phyloP scores from a whole-genome alignment of 2,329 filamentous ascomycete genomes.

The Gaeumannomyces sp. region DNA sequence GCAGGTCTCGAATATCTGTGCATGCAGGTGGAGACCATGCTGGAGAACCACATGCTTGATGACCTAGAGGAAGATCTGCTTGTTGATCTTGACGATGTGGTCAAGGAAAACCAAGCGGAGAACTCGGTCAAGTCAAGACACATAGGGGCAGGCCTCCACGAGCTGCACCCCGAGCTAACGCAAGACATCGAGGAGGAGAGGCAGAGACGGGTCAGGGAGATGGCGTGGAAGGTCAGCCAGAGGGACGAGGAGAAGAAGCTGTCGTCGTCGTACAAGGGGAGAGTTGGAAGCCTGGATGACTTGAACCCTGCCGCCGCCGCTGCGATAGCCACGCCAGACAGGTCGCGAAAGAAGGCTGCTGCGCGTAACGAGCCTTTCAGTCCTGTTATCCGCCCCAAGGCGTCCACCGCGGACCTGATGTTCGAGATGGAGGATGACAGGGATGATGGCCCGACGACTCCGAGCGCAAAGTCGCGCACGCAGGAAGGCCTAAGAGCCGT shows the following conservation, averaged over 20 bases:
- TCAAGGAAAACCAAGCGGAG: conserved; percentile 75
- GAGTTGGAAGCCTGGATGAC: conserved; percentile 62
- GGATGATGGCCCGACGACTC: conserved; percentile 4
- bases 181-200: conserved; percentile 63
- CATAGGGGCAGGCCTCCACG: conserved; percentile 45
- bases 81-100: conserved; percentile 69
- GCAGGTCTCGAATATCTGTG: conserved; percentile 87
- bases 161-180: conserved; percentile 57
- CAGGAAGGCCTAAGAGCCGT: too few species aligned
- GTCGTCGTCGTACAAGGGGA: conserved; percentile 53
- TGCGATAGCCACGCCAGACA: conserved; percentile 36
- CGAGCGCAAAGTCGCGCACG: neutral
- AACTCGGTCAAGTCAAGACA: conserved; percentile 75
- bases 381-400: conserved; percentile 62
- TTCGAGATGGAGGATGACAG: conserved; percentile 89
- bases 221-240: conserved; percentile 60
- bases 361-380: conserved; percentile 52
- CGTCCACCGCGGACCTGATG: conserved; percentile 70
- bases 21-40: conserved; percentile 81
- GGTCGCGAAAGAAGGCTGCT: conserved; percentile 37
- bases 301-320: conserved; percentile 23
- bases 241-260: conserved; percentile 59
- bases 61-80: conserved; percentile 82
- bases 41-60: conserved; percentile 83
- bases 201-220: conserved; percentile 66